Evolutionary conservation across 768 basidiomycete genomes (phyloP).

Genomic region (Trametes elegans): DNA sequence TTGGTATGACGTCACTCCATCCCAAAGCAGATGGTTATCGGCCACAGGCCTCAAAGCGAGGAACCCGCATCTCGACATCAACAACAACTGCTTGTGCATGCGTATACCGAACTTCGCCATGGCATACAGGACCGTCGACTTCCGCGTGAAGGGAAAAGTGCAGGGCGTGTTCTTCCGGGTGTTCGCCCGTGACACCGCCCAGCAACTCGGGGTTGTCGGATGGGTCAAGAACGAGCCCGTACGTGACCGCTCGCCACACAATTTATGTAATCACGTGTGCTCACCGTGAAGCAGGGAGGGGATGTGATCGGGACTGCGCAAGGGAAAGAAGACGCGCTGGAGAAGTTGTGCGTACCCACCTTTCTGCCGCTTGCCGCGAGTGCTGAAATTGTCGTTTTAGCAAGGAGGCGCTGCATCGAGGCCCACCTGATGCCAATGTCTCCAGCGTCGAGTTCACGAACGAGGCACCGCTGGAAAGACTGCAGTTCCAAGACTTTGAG

Average conservation of each 20-base stretch:
- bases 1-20: not conserved
- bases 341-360: slow-evolving; percentile 20
- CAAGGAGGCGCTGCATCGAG: slow-evolving; percentile 17
- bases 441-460: slow-evolving; percentile 19
- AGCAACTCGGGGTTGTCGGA: slow-evolving; percentile 21
- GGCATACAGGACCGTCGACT: slow-evolving; percentile 14
- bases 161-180: slow-evolving; percentile 25
- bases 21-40: not conserved
- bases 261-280: not conserved
- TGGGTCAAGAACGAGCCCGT: slow-evolving; percentile 26
- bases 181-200: slow-evolving; percentile 19
- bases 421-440: slow-evolving; percentile 16
- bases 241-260: not conserved
- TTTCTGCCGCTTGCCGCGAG: not conserved
- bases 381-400: not conserved
- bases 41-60: not conserved
- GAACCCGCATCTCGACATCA: not conserved
- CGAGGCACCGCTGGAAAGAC: slow-evolving; percentile 11
- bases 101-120: slow-evolving; percentile 5
- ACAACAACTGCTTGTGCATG: not conserved
- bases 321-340: slow-evolving; percentile 15
- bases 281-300: slow-evolving; percentile 8
- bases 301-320: slow-evolving; percentile 22
- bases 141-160: slow-evolving; percentile 22
- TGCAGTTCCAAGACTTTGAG: slow-evolving; percentile 15